A percentile compares a stretch with the other conserved stretches of the same genome.
Conservation (phyloP, 2,329 filamentous ascomycete species). For the Pyricularia sp. region DNA sequence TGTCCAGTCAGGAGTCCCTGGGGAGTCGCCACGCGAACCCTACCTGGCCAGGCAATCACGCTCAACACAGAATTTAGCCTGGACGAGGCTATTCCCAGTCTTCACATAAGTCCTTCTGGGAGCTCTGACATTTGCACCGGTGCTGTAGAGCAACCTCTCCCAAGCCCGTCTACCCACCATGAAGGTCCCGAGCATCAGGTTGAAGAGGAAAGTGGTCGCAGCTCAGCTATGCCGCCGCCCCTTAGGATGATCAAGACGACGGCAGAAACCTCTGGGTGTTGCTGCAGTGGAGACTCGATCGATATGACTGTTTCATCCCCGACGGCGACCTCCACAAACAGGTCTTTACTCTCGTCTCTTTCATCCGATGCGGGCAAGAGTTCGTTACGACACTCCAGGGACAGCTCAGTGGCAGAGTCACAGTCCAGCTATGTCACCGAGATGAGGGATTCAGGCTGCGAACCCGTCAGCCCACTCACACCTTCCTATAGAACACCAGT, state of each 20-base stretch:
- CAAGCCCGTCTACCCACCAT: background rate
- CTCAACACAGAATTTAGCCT: background rate
- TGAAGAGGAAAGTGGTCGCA: background rate
- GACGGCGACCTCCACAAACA: background rate
- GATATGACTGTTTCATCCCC: background rate
- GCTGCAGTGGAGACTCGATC: background rate
- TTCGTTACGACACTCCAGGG: slow-evolving; percentile 16
- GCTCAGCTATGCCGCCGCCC: background rate
- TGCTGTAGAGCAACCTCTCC: background rate
- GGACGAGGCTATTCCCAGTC: background rate
- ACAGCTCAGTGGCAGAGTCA: slow-evolving; percentile 17
- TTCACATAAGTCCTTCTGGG: background rate
- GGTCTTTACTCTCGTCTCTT: slow-evolving; percentile 2
- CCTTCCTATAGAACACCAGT: slow-evolving; percentile 1
- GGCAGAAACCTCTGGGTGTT: background rate
- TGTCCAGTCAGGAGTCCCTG: slow-evolving; percentile 10
- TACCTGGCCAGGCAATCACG: background rate
- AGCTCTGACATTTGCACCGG: background rate
- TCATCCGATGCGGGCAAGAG: slow-evolving; percentile 5
- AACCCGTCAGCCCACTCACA: background rate
- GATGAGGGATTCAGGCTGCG: slow-evolving; percentile 3
- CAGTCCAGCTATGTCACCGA: slow-evolving; percentile 21
- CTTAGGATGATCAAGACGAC: background rate
- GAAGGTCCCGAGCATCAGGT: background rate
- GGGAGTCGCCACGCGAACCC: background rate